A percentile compares a stretch with the other conserved stretches of the same genome.
Evolutionary conservation across 495 filamentous ascomycete species (phyloP).

Genomic region (Aspergillus funiculosus): DNA sequence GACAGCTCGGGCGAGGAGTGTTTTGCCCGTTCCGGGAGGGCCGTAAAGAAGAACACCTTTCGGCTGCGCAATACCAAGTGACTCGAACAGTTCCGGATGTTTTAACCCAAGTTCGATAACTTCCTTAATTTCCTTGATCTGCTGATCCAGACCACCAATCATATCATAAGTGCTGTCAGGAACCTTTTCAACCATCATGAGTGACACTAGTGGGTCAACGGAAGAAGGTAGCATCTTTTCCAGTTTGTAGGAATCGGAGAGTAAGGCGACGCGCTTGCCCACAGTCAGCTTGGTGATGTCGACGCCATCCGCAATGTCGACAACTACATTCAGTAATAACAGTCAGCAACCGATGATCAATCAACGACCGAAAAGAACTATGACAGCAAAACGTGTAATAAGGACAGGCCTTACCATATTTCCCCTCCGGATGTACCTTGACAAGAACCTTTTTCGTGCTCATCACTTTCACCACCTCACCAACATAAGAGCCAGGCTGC

Average conservation of each 20-base stretch:
- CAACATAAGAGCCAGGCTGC: conserved; percentile 96
- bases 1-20: conserved; percentile 87
- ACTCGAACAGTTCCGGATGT: conserved; percentile 98
- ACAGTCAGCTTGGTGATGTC: conserved; percentile 93
- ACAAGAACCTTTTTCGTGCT: conserved; percentile 98
- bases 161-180: conserved; percentile 99
- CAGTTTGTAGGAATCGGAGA: conserved; percentile 95
- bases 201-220: conserved; percentile 96
- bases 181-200: conserved; percentile 99
- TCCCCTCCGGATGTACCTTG: conserved; percentile 98
- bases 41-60: conserved; percentile 98
- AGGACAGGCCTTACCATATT: conserved; percentile 75
- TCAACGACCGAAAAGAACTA: too few relatives aligned
- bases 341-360: conserved; percentile 12
- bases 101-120: conserved; percentile 98
- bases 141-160: conserved; percentile 98
- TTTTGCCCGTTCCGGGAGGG: conserved; percentile 96
- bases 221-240: conserved; percentile 97
- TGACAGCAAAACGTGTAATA: too few relatives aligned
- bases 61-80: conserved; percentile 94
- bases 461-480: conserved; percentile 99
- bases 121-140: conserved; percentile 99
- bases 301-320: conserved; percentile 91
- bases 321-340: conserved; percentile 53
- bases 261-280: conserved; percentile 93